Conservation (phyloP, 192 early-diverging fungal species). For the Umbelopsis ramanniana region DNA sequence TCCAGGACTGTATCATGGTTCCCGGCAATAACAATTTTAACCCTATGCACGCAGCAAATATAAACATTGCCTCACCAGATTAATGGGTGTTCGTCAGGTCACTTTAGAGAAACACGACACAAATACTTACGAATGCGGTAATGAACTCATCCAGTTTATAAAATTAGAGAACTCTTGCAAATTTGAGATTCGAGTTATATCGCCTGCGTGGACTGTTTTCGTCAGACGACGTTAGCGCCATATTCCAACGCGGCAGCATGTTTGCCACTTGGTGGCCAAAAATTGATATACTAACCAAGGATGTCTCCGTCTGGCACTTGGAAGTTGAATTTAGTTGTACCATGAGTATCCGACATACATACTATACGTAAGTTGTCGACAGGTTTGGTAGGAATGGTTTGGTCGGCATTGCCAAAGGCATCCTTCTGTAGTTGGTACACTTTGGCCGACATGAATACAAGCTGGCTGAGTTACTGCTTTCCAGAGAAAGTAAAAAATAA, state of each 20-base stretch:
- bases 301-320: constrained; percentile 41
- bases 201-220: constrained; percentile 41
- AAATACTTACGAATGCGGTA: constrained; percentile 41
- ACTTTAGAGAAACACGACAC: no score
- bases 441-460: neutral
- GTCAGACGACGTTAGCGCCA: constrained; percentile 1
- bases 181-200: constrained; percentile 27
- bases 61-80: neutral
- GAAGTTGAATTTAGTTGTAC: constrained; percentile 24
- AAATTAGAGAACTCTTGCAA: constrained; percentile 23
- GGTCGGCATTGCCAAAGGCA: neutral
- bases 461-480: constrained; percentile 17
- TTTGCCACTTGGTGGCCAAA: neutral
- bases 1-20: constrained; percentile 42
- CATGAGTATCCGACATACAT: constrained; percentile 45
- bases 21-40: constrained; percentile 37
- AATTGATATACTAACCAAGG: constrained; percentile 27
- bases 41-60: constrained; percentile 1
- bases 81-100: no score
- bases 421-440: neutral
- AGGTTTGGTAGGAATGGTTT: neutral
- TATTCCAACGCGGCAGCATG: neutral
- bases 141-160: constrained; percentile 30
- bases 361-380: constrained; percentile 30
- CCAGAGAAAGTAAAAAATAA: constrained; percentile 11